phyloP scores from a whole-genome alignment of 768 basidiomycete species.

The Termitomyces sp. region DNA sequence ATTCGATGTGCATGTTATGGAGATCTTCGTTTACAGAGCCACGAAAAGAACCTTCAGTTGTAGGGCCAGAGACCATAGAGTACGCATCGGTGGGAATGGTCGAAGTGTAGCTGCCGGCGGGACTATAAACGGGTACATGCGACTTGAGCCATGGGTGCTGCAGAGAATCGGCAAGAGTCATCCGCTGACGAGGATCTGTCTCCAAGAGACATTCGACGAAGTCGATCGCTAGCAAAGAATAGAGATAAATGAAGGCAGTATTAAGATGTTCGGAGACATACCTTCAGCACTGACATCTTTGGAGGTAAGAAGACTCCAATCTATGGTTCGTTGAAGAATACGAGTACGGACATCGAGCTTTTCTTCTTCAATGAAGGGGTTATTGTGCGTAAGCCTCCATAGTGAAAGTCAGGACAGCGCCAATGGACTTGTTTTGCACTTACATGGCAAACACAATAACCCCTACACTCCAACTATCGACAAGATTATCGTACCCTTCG shows the following conservation, averaged over 20 bases:
- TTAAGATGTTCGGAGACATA: conserved; percentile 22
- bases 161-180: conserved; percentile 68
- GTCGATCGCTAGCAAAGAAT: conserved; percentile 42
- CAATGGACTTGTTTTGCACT: neutral
- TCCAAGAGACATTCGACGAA: conserved; percentile 70
- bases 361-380: conserved; percentile 82
- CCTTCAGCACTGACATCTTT: conserved; percentile 41
- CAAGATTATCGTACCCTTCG: conserved; percentile 80
- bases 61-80: conserved; percentile 19
- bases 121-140: conserved; percentile 26
- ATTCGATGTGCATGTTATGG: conserved; percentile 28
- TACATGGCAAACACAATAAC: conserved; percentile 93
- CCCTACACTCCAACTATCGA: conserved; percentile 96
- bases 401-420: neutral
- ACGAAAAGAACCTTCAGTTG: conserved; percentile 11
- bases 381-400: conserved; percentile 67
- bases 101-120: neutral
- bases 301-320: conserved; percentile 50
- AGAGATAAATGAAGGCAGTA: neutral
- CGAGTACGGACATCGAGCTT: conserved; percentile 56
- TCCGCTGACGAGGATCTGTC: conserved; percentile 58
- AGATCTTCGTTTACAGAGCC: conserved; percentile 27
- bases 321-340: conserved; percentile 54
- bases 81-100: conserved; percentile 14
- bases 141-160: conserved; percentile 71